phyloP scores from a whole-genome alignment of 495 filamentous ascomycete species.

The Corynascus novoguineensis region DNA sequence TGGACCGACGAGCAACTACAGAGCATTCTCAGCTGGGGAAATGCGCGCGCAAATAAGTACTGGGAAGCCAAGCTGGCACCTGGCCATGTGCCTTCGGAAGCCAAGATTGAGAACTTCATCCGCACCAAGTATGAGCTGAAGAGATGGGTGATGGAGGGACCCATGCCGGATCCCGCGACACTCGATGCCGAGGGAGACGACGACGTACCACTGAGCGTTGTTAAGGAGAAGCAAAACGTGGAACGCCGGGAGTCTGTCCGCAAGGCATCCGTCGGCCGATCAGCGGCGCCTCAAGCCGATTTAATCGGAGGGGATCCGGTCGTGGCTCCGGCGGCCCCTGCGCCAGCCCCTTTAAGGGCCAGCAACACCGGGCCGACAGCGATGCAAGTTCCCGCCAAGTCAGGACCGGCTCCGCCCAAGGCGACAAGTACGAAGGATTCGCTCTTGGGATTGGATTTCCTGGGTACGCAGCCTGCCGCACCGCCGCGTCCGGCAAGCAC shows the following conservation, averaged over 20 bases:
- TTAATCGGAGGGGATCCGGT: conserved; percentile 47
- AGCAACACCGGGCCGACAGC: conserved; percentile 60
- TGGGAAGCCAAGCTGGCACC: conserved; percentile 93
- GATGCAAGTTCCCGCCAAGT: conserved; percentile 61
- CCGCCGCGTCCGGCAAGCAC: conserved; percentile 69
- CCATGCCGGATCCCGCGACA: conserved; percentile 84
- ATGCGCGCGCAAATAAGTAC: conserved; percentile 93
- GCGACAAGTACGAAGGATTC: conserved; percentile 66
- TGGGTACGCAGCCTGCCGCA: conserved; percentile 63
- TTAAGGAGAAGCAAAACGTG: conserved; percentile 53
- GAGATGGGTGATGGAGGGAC: conserved; percentile 96
- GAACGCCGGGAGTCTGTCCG: conserved; percentile 44
- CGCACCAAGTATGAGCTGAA: conserved; percentile 97
- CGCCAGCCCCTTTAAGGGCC: conserved; percentile 37
- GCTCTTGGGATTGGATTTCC: conserved; percentile 87
- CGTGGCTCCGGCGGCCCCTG: conserved; percentile 2
- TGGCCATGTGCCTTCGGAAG: conserved; percentile 92
- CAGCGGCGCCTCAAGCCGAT: conserved; percentile 39
- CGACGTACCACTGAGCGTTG: conserved; percentile 60
- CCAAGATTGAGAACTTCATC: conserved; percentile 99
- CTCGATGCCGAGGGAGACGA: conserved; percentile 78
- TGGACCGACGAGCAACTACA: conserved; percentile 98
- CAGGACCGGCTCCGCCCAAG: conserved; percentile 55
- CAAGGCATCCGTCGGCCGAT: conserved; percentile 37
- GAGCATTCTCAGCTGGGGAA: conserved; percentile 90